A percentile compares a stretch with the other conserved stretches of the same genome.
Evolutionary conservation across 2,329 filamentous ascomycete species (phyloP).

Genomic region (Aspergillus neoniger): DNA sequence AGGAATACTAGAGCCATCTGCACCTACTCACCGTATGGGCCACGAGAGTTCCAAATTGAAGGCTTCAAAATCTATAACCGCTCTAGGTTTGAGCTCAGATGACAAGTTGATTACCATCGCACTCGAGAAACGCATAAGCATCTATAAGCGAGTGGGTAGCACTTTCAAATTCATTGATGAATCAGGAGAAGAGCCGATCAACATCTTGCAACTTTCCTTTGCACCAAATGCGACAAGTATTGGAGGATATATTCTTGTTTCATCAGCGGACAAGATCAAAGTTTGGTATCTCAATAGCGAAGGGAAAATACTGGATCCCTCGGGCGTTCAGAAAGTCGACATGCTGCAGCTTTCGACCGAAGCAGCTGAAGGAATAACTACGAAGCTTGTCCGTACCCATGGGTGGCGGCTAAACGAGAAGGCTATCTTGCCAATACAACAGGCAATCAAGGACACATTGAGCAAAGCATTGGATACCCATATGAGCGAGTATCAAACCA

Average conservation of each 20-base stretch:
- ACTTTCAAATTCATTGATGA: no score
- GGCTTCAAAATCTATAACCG: neutral
- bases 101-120: neutral
- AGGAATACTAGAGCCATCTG: neutral
- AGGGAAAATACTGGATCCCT: neutral
- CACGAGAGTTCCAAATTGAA: neutral
- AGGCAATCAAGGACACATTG: no score
- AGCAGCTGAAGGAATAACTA: no score
- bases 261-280: neutral
- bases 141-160: neutral
- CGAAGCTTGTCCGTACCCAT: no score
- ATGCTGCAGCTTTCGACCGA: no score
- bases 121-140: neutral
- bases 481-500: neutral
- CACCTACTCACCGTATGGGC: neutral
- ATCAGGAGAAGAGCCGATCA: no score
- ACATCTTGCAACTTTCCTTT: neutral
- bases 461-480: neutral
- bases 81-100: neutral
- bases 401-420: no score
- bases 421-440: no score
- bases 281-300: neutral
- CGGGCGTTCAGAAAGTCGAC: no score
- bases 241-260: neutral
- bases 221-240: neutral